These are phyloP conservation scores for Spatholobus suberectus DNA, from an alignment of 306 rosid species.

Conservation along the genomic window DNA sequence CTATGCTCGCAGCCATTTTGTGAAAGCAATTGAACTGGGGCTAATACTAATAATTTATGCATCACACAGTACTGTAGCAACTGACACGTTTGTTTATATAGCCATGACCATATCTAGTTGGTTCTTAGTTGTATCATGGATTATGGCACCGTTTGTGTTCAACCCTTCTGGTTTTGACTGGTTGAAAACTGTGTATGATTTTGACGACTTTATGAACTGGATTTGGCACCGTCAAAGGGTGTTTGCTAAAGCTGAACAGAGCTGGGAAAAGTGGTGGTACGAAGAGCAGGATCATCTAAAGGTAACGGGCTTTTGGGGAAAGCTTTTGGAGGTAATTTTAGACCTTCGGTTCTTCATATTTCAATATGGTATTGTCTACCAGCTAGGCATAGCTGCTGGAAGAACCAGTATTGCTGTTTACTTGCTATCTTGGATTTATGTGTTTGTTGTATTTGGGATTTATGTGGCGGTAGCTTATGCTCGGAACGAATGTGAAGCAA, in stretches of 20 bases:
- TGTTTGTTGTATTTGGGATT: constrained; percentile 62
- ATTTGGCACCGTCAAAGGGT: constrained; percentile 77
- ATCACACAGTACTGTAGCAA: constrained; percentile 64
- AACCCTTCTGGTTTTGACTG: constrained; percentile 94
- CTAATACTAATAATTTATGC: constrained; percentile 76
- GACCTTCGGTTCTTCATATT: constrained; percentile 86
- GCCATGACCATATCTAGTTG: constrained; percentile 82
- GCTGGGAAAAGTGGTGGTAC: constrained; percentile 98
- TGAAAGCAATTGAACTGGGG: constrained; percentile 89
- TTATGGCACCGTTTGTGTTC: constrained; percentile 83
- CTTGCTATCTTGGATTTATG: constrained; percentile 80
- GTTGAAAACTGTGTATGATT: constrained; percentile 85
- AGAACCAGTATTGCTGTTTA: constrained; percentile 73
- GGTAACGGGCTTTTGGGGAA: constrained; percentile 79
- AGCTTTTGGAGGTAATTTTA: constrained; percentile 72
- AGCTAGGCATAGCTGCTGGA: constrained; percentile 73
- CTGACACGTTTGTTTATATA: constrained; percentile 70
- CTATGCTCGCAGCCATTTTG: constrained; percentile 90
- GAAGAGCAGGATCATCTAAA: constrained; percentile 90
- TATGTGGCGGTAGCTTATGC: constrained; percentile 70
- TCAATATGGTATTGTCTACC: constrained; percentile 82
- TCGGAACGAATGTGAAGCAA: constrained; percentile 61
- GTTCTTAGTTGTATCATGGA: constrained; percentile 85
- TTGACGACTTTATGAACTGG: constrained; percentile 87
- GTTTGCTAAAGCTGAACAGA: constrained; percentile 88